Base-by-base conservation (phyloP, 1,284 basidiomycete species). In the Irpex sp. region DNA sequence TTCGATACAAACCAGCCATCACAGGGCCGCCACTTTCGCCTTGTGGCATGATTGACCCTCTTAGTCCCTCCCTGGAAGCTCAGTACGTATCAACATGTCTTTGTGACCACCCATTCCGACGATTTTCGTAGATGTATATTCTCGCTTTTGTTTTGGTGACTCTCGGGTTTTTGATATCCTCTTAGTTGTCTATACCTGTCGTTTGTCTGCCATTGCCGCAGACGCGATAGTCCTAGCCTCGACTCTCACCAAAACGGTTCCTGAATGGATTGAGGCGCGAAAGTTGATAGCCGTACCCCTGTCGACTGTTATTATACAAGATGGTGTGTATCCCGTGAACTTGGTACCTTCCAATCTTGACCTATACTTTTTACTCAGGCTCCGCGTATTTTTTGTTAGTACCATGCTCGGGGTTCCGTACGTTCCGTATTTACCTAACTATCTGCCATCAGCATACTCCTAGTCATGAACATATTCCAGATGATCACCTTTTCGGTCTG, bases 381-480 rank as follows among this genome's bases (percentile, higher is more conserved):
- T 45, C 42, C 15, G 44, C 45, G 5, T 66, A 54, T 24, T 66
- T 66, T 43, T 49, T 44, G 65, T 56, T n/a, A 65, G 63, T 65
- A 45, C 2, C n/a, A n/a, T 11, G 18, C n/a, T 4, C n/a, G 38
- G 38, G 0, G 3, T 27, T 65, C 43, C 4, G 15, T 13, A 63
- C 7, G 11, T n/a, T 27, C 27, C 2, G 27, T 27, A 27, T 2
- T 6, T 7, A 22, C 24, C 32, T 42, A 22, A 65, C 22, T 4
- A 5, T 5, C 13, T 42, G 4, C n/a, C 27, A 32, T 10, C 54
- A 67, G 66, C 24, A 27, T 67, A 4, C 54, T 67, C 15, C 43
- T 67, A 18, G 18, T 59, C 22, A 56, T 67, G 49, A 67, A 67
- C 54, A 32, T 67, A 13, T 27, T 38, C 32, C 66, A 67, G 42